Evolutionary conservation across 2,329 filamentous ascomycete species (phyloP).

Genomic region (Diplodia corticola): DNA sequence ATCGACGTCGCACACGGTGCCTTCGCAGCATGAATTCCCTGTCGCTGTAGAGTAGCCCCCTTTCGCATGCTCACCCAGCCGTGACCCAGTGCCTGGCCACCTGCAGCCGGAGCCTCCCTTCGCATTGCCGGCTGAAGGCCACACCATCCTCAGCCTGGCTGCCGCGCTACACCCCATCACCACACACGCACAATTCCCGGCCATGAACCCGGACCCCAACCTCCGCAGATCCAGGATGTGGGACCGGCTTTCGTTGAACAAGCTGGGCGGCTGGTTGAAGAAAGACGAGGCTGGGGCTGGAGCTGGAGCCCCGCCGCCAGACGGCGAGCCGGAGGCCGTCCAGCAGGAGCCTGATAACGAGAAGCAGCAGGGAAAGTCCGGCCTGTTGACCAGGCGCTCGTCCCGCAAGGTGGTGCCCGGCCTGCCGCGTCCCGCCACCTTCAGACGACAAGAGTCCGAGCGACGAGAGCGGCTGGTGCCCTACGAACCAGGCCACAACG

Average conservation of each 20-base stretch:
- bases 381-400: constrained; percentile 24
- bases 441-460: constrained; percentile 82
- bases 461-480: constrained; percentile 71
- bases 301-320: constrained; percentile 29
- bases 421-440: constrained; percentile 73
- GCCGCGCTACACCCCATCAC: not conserved
- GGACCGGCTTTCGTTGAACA: constrained; percentile 41
- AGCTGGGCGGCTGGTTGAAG: constrained; percentile 44
- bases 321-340: constrained; percentile 19
- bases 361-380: constrained; percentile 34
- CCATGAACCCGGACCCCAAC: constrained; percentile 6
- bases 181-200: not conserved
- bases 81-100: constrained; percentile 1
- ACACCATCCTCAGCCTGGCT: not conserved
- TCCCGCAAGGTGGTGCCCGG: constrained; percentile 70
- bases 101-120: constrained; percentile 20
- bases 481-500: constrained; percentile 58
- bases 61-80: constrained; percentile 2
- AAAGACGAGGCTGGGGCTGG: constrained; percentile 40
- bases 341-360: constrained; percentile 35
- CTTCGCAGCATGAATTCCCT: constrained; percentile 9
- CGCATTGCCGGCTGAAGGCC: not conserved
- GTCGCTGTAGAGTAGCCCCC: constrained; percentile 13
- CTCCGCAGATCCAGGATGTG: constrained; percentile 32
- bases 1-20: constrained; percentile 9